A percentile compares a stretch with the other conserved stretches of the same genome.
These are phyloP conservation scores for Monilinia aucupariae DNA, from an alignment of 2,329 filamentous ascomycete genomes.

Conservation along the genomic window DNA sequence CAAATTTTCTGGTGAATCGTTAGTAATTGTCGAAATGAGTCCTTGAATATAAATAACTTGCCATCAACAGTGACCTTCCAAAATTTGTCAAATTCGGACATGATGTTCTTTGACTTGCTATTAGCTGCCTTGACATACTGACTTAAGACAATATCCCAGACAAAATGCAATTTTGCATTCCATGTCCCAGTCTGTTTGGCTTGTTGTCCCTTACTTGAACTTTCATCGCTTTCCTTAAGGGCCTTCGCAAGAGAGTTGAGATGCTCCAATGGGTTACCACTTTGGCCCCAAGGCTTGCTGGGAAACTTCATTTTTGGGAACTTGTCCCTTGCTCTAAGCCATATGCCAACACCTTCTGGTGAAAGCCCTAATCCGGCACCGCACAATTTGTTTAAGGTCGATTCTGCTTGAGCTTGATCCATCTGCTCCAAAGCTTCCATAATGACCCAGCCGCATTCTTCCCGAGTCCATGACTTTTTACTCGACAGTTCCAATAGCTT, in stretches of 20 bases:
- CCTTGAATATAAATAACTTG: slow-evolving; percentile 41
- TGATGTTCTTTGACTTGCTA: slow-evolving; percentile 31
- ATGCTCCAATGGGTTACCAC: slow-evolving; percentile 68
- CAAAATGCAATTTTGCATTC: slow-evolving; percentile 77
- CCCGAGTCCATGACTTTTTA: slow-evolving; percentile 82
- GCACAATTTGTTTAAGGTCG: slow-evolving; percentile 57
- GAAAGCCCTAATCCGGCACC: slow-evolving; percentile 67
- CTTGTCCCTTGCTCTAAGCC: slow-evolving; percentile 63
- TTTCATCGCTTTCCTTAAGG: slow-evolving; percentile 63
- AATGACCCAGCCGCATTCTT: slow-evolving; percentile 80
- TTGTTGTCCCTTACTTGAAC: slow-evolving; percentile 41
- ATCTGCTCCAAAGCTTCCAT: slow-evolving; percentile 65
- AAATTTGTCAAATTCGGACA: slow-evolving; percentile 61
- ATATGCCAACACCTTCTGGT: slow-evolving; percentile 83
- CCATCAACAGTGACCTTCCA: slow-evolving; percentile 85
- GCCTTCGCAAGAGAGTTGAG: slow-evolving; percentile 66
- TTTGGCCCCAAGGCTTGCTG: slow-evolving; percentile 62
- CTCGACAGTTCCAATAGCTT: slow-evolving; percentile 67
- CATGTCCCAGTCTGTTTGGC: slow-evolving; percentile 59
- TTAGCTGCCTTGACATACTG: slow-evolving; percentile 41
- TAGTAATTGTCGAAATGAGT: slow-evolving; percentile 14
- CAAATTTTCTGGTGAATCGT: slow-evolving; percentile 57
- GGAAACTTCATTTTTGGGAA: slow-evolving; percentile 63
- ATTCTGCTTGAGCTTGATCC: slow-evolving; percentile 49
- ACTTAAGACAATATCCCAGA: slow-evolving; percentile 74